Conservation (phyloP, 2,329 filamentous ascomycete genomes). For the Chrysoporthe austroafricana region DNA sequence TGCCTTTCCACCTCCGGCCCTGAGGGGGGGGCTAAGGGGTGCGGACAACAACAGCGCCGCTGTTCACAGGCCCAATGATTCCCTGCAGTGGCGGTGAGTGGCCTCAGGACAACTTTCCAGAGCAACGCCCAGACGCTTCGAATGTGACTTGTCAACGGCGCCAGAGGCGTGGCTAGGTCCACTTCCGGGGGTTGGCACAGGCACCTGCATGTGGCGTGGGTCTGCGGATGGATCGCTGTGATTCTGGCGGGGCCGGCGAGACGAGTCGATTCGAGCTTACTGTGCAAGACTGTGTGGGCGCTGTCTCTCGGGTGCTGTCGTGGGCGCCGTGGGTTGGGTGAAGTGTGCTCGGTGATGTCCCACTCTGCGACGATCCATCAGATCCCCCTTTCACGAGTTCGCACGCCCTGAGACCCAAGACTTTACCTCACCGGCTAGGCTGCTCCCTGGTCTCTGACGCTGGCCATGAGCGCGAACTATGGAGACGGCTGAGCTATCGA, state of each 20-base stretch:
- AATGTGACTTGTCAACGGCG: slow-evolving; percentile 16
- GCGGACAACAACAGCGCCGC: slow-evolving; percentile 10
- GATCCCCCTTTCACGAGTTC: not conserved
- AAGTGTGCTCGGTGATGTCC: not conserved
- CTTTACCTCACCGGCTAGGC: not conserved
- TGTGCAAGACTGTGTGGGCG: slow-evolving; percentile 9
- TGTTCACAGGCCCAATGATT: slow-evolving; percentile 5
- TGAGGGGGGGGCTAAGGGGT: not conserved
- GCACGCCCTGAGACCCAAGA: not conserved
- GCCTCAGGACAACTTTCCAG: slow-evolving; percentile 12
- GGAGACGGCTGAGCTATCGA: not conserved
- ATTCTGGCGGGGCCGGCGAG: not conserved
- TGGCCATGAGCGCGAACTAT: not conserved
- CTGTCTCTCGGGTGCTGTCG: not conserved
- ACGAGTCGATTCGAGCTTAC: slow-evolving; percentile 1
- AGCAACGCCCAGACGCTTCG: slow-evolving; percentile 20
- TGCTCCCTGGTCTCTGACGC: not conserved
- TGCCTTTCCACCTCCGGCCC: slow-evolving; percentile 14
- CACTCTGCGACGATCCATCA: not conserved
- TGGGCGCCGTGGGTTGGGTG: slow-evolving; percentile 9
- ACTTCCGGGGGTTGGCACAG: slow-evolving; percentile 5
- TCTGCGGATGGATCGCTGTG: slow-evolving; percentile 26
- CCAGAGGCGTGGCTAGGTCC: slow-evolving; percentile 10
- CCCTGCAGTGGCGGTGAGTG: slow-evolving; percentile 24
- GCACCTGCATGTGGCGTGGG: slow-evolving; percentile 22